Percentiles rank a stretch among this genome's conserved stretches.
These are phyloP conservation scores for Alternaria consortialis DNA, from an alignment of 2,329 filamentous ascomycete genomes.

Conservation along the genomic window DNA sequence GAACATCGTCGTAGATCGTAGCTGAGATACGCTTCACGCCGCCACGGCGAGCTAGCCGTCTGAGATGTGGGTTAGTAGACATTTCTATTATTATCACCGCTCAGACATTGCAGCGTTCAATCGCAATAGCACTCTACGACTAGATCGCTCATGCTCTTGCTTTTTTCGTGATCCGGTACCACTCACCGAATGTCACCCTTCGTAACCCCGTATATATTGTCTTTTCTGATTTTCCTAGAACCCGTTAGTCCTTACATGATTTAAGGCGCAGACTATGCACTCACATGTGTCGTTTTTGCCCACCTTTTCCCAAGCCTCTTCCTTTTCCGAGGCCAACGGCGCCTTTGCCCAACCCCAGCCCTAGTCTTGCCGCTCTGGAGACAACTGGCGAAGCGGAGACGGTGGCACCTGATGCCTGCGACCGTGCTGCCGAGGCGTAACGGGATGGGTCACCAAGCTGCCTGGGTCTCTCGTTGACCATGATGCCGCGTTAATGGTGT, in stretches of 20 bases:
- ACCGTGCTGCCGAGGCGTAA: conserved; percentile 15
- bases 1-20: conserved; percentile 69
- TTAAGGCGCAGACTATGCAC: neutral
- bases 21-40: conserved; percentile 78
- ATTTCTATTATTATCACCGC: neutral
- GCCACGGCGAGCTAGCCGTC: conserved; percentile 76
- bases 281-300: conserved; percentile 39
- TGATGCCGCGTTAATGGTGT: conserved; percentile 10
- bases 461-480: conserved; percentile 19
- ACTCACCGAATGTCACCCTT: conserved; percentile 49
- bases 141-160: neutral
- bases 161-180: neutral
- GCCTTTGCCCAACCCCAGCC: conserved; percentile 33
- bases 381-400: neutral
- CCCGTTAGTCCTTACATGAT: conserved; percentile 13
- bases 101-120: neutral
- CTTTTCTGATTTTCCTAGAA: conserved; percentile 42
- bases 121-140: neutral
- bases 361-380: conserved; percentile 23
- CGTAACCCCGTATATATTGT: conserved; percentile 46
- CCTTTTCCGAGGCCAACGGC: conserved; percentile 27
- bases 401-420: neutral
- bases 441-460: conserved; percentile 22
- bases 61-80: conserved; percentile 23
- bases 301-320: conserved; percentile 18